Conservation (phyloP, 2,329 filamentous ascomycete genomes). For the Aspergillus quadricinctus region DNA sequence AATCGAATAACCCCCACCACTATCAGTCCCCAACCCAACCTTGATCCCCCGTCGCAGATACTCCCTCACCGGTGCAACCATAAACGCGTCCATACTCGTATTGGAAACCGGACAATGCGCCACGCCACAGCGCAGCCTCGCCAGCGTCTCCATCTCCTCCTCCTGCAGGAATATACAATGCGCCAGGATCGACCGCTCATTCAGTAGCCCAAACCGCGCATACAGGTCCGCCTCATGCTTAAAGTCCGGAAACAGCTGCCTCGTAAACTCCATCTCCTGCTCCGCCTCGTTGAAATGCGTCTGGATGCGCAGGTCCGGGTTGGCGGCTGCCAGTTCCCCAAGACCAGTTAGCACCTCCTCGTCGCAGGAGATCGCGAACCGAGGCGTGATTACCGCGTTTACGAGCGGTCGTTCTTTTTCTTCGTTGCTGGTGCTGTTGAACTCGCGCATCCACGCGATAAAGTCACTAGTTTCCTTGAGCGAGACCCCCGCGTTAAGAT, state of each 20-base stretch:
- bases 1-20: conserved; percentile 58
- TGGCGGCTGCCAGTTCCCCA: conserved; percentile 48
- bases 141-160: conserved; percentile 50
- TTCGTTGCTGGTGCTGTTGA: conserved; percentile 37
- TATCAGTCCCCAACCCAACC: conserved; percentile 64
- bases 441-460: conserved; percentile 44
- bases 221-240: conserved; percentile 59
- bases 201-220: conserved; percentile 52
- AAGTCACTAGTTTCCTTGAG: conserved; percentile 48
- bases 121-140: conserved; percentile 51
- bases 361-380: conserved; percentile 60
- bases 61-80: conserved; percentile 56
- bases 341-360: conserved; percentile 52
- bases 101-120: conserved; percentile 64
- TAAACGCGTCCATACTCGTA: conserved; percentile 55
- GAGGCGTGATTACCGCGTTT: conserved; percentile 52
- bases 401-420: conserved; percentile 38
- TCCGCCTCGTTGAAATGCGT: conserved; percentile 65
- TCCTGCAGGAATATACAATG: conserved; percentile 62
- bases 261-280: conserved; percentile 56
- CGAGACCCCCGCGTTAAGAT: conserved; percentile 45
- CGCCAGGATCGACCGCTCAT: conserved; percentile 56
- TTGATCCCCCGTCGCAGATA: conserved; percentile 57
- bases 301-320: conserved; percentile 55
- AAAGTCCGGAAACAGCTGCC: conserved; percentile 53